Conservation (phyloP, 2,329 filamentous ascomycete genomes). For the Aureobasidium subglaciale region DNA sequence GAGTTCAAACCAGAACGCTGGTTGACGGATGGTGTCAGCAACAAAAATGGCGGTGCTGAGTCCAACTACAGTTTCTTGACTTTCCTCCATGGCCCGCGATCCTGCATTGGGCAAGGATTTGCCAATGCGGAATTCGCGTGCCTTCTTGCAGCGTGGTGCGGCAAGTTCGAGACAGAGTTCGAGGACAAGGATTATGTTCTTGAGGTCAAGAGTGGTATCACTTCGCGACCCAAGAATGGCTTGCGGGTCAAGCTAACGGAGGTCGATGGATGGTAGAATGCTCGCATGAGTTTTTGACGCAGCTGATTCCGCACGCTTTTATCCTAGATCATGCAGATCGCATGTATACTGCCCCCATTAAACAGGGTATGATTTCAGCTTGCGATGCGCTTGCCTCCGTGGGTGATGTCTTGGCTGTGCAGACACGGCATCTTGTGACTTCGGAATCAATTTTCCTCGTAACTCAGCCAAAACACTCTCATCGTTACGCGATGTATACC, state of each 20-base stretch:
- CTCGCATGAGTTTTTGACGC: neutral
- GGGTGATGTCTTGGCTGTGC: no score
- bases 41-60: conserved; percentile 58
- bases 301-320: neutral
- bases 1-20: conserved; percentile 76
- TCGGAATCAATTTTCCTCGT: no score
- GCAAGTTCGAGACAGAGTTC: conserved; percentile 62
- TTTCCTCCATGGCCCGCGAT: conserved; percentile 78
- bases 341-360: no score
- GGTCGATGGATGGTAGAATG: conserved; percentile 56
- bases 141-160: conserved; percentile 68
- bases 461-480: no score
- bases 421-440: no score
- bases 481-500: no score
- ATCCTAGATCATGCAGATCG: no score
- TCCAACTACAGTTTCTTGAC: conserved; percentile 74
- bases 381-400: no score
- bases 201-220: conserved; percentile 62
- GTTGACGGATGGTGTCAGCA: conserved; percentile 48
- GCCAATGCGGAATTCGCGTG: conserved; percentile 80
- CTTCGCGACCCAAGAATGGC: conserved; percentile 64
- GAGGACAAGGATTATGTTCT: conserved; percentile 57
- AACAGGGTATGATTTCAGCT: no score
- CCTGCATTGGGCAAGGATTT: conserved; percentile 78
- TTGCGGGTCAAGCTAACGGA: conserved; percentile 61